phyloP scores from a whole-genome alignment of 139 green algal genomes.

The Picocystis salinarum region DNA sequence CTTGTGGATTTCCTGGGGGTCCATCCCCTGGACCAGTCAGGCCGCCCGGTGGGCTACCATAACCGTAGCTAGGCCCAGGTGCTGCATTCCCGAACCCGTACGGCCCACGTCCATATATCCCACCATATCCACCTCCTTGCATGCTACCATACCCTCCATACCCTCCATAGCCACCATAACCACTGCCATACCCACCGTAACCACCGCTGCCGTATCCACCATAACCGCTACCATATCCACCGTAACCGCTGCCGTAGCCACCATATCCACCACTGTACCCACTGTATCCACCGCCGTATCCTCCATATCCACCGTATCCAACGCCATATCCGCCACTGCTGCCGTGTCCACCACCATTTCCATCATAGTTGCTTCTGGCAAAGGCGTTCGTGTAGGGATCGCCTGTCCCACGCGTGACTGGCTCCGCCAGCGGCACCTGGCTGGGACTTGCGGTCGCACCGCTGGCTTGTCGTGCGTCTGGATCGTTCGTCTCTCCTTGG shows the following conservation, averaged over 20 bases:
- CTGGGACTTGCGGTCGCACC: too few relatives aligned
- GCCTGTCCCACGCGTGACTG: too few relatives aligned
- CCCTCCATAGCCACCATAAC: conserved; percentile 6
- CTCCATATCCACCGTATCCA: conserved; percentile 1
- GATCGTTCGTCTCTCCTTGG: too few relatives aligned
- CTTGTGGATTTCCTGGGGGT: not conserved
- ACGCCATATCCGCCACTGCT: conserved; percentile 13
- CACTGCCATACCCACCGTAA: conserved; percentile 6
- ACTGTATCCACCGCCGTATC: conserved; percentile 3
- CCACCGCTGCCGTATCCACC: conserved; percentile 7
- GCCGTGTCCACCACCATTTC: conserved; percentile 9
- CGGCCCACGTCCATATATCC: not conserved
- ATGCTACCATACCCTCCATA: too few relatives aligned
- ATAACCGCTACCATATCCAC: conserved; percentile 4
- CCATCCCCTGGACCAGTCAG: too few relatives aligned
- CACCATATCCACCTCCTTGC: conserved; percentile 2
- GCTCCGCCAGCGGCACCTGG: too few relatives aligned
- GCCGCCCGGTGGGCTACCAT: too few relatives aligned
- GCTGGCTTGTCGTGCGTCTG: too few relatives aligned
- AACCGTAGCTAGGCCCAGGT: too few relatives aligned
- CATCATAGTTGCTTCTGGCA: too few relatives aligned
- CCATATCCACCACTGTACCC: conserved; percentile 5
- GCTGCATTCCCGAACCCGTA: not conserved
- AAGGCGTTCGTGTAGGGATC: too few relatives aligned
- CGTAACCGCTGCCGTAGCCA: conserved; percentile 11